Evolutionary conservation across 2,329 filamentous ascomycete species (phyloP).

Genomic region (Ambrosiella xylebori): DNA sequence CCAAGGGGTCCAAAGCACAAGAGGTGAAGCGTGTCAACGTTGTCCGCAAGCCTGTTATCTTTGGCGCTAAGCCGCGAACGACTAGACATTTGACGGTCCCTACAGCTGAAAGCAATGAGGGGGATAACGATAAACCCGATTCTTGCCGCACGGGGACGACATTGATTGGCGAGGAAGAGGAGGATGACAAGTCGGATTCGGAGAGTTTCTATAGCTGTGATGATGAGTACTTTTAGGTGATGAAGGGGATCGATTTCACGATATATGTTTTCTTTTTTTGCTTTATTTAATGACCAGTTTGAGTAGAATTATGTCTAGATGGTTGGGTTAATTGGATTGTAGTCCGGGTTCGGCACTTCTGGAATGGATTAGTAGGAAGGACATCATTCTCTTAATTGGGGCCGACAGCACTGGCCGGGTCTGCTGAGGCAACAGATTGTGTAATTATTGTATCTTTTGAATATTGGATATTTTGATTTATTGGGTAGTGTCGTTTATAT

Average conservation of each 20-base stretch:
- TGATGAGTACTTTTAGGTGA: neutral
- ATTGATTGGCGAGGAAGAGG: neutral
- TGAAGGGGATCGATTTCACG: neutral
- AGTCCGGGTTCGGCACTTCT: neutral
- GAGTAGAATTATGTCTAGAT: neutral
- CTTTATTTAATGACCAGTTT: constrained; percentile 1
- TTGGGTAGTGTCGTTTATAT: neutral
- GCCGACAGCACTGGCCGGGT: constrained; percentile 4
- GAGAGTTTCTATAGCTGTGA: constrained; percentile 12
- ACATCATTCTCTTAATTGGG: neutral
- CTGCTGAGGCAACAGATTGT: neutral
- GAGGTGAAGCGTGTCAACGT: neutral
- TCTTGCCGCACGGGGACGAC: constrained; percentile 1
- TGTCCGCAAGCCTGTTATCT: neutral
- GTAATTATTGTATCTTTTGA: neutral
- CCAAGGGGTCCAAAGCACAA: neutral
- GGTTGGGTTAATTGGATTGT: neutral
- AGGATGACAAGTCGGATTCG: constrained; percentile 4
- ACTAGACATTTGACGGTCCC: neutral
- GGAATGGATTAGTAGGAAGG: neutral
- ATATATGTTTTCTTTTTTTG: constrained; percentile 1
- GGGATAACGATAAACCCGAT: neutral
- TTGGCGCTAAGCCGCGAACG: neutral
- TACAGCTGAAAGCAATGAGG: neutral
- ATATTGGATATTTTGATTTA: neutral